Evolutionary conservation across 129 eudicot species (phyloP), one percentile per base, ranked within the genome.

Genomic region (Flaveria brownii): DNA sequence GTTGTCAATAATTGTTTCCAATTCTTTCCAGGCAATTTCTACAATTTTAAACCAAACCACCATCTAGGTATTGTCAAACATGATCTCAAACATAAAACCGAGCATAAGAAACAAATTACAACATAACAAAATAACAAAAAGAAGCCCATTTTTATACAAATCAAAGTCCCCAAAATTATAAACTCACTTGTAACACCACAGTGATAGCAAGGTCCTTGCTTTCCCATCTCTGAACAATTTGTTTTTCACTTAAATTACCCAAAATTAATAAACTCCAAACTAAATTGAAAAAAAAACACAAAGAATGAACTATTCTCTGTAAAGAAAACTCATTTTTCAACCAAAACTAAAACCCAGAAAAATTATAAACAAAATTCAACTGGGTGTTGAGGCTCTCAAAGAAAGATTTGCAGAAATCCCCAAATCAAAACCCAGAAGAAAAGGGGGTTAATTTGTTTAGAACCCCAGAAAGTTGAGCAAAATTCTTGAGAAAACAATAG

Each of bases 151-250:
- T 71, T 80, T 66, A 47, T 68, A 71, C 59, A 50, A 71, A 72
- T 64, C 81, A 74, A 83, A 78, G 42, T 77, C 62, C 70, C 47
- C 66, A 56, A 79, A 78, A 74, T 26, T 80, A 71, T 56, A 62
- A 82, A 88, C 99, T 95, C 99, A 95, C 99, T 95, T 87, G 99
- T 91, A 85, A 95, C 99, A 86, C 99, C 97, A 95, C 99, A 95
- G 97, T 95, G 99, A 89, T 80, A 83, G 92, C 99, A 95, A 91
- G 99, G 99, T 89, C 99, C 99, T 71, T 91, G 97, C 89, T 92
- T 92, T 78, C 98, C 98, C 98, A 95, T 95, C 64, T 80, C 83
- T 77, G 72, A 52, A 64, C 59, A 78, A 64, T 77, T 82, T 76
- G 42, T 59, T 70, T 69, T 74, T 71, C 59, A 74, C 62, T 42